A percentile compares a stretch with the other conserved stretches of the same genome.
These are phyloP conservation scores for Torulaspora pretoriensis DNA, from an alignment of 1,139 yeast genomes.

Conservation along the genomic window DNA sequence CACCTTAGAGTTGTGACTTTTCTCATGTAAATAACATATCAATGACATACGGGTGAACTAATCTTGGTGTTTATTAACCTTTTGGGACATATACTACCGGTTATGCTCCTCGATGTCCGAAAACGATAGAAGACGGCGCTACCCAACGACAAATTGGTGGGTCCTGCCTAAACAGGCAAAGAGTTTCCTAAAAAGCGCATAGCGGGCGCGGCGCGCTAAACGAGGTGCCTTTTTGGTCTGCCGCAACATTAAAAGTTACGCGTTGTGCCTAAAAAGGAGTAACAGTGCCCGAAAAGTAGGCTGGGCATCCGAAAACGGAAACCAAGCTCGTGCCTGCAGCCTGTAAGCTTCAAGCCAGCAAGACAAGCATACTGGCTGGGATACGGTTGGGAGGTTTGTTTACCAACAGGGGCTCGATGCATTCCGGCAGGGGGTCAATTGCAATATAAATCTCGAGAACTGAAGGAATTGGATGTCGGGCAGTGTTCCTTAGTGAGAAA, in stretches of 20 bases:
- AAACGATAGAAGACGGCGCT: not conserved
- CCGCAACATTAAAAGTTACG: not conserved
- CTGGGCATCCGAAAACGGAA: not conserved
- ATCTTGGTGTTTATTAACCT: not conserved
- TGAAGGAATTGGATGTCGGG: too few species aligned
- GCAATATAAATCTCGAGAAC: not conserved
- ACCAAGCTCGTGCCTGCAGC: not conserved
- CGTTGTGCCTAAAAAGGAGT: not conserved
- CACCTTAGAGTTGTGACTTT: constrained; percentile 10
- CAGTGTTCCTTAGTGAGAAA: not conserved
- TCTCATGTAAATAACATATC: too few species aligned
- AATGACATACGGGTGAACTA: too few species aligned
- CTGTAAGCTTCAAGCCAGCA: not conserved
- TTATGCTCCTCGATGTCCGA: not conserved
- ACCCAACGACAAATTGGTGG: not conserved
- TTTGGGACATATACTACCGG: not conserved
- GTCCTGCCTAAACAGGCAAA: not conserved
- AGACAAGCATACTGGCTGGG: not conserved
- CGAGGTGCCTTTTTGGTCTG: not conserved
- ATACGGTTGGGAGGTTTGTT: not conserved
- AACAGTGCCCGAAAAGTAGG: not conserved
- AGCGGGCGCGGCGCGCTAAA: not conserved
- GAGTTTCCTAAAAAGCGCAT: not conserved
- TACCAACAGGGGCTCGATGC: not conserved
- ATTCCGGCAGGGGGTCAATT: not conserved